phyloP scores from a whole-genome alignment of 441 rosid species.

The Populus hybrid region DNA sequence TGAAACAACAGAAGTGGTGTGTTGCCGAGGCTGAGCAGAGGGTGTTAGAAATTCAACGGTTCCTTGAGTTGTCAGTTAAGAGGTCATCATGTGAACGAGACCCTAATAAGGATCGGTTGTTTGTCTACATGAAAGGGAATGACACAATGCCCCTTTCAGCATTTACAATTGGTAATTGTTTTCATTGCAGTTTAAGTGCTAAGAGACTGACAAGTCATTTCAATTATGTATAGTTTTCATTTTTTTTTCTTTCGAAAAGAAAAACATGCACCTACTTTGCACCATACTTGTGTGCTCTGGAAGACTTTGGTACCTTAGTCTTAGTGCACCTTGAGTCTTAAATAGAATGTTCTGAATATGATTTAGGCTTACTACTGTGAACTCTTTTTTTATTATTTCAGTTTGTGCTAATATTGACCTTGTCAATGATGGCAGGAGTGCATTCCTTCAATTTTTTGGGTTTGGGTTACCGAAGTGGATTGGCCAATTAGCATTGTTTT shows the following conservation, averaged over 20 bases:
- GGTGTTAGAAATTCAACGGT: constrained; percentile 76
- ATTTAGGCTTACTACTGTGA: background rate
- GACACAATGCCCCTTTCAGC: constrained; percentile 49
- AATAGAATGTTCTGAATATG: background rate
- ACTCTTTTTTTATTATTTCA: background rate
- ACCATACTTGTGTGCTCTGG: no score
- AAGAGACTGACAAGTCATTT: background rate
- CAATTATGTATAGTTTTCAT: background rate
- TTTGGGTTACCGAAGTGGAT: constrained; percentile 81
- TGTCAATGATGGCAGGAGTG: constrained; percentile 58
- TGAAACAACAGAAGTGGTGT: constrained; percentile 61
- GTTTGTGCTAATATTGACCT: constrained; percentile 9
- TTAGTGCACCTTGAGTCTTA: background rate
- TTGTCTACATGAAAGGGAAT: constrained; percentile 59
- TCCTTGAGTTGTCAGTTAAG: constrained; percentile 80
- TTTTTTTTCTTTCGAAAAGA: background rate
- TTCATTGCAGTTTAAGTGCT: background rate
- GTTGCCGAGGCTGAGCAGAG: constrained; percentile 57
- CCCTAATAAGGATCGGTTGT: constrained; percentile 67
- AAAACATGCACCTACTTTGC: no score
- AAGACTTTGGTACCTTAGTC: background rate
- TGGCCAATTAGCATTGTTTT: constrained; percentile 89
- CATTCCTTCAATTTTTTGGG: constrained; percentile 74
- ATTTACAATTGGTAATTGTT: constrained; percentile 52
- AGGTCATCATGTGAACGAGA: constrained; percentile 87